phyloP scores from a whole-genome alignment of 2,329 filamentous ascomycete species.

The Colletotrichum camelliae region DNA sequence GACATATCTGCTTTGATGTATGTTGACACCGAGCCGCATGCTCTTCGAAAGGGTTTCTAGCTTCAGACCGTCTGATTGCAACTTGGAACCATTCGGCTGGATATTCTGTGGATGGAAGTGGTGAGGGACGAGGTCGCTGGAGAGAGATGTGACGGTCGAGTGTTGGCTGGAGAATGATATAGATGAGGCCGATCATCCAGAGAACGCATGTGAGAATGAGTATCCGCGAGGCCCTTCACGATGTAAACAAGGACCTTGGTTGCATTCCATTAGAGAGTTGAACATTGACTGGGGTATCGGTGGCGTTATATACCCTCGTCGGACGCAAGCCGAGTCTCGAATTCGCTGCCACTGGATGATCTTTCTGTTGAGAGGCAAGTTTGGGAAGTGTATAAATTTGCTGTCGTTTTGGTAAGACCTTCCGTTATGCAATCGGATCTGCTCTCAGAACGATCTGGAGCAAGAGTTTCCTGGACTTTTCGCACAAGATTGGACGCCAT shows the following conservation, averaged over 20 bases:
- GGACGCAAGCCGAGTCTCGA: fast-evolving
- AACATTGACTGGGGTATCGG: neutral
- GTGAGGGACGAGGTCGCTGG: fast-evolving
- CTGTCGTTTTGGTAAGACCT: neutral
- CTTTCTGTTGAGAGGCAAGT: neutral
- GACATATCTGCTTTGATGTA: too few species aligned
- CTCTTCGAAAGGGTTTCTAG: neutral
- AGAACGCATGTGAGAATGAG: fast-evolving
- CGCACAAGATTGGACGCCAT: fast-evolving
- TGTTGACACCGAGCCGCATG: too few species aligned
- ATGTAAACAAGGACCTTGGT: neutral
- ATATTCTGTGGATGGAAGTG: neutral
- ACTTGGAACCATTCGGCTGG: neutral
- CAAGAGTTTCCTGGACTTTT: too few species aligned
- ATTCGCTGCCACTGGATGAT: neutral
- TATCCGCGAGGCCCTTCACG: too few species aligned
- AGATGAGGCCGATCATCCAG: fast-evolving
- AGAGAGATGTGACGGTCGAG: neutral
- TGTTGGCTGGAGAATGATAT: fast-evolving
- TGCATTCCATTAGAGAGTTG: neutral
- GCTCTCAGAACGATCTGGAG: too few species aligned
- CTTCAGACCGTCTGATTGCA: fast-evolving
- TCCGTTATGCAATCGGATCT: neutral
- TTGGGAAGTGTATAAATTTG: neutral
- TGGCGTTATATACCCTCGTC: neutral